Percentiles rank a stretch among this genome's conserved stretches.
Evolutionary conservation across 2,329 filamentous ascomycete species (phyloP).

Genomic region (Zelopaecilomyces penicillatus): DNA sequence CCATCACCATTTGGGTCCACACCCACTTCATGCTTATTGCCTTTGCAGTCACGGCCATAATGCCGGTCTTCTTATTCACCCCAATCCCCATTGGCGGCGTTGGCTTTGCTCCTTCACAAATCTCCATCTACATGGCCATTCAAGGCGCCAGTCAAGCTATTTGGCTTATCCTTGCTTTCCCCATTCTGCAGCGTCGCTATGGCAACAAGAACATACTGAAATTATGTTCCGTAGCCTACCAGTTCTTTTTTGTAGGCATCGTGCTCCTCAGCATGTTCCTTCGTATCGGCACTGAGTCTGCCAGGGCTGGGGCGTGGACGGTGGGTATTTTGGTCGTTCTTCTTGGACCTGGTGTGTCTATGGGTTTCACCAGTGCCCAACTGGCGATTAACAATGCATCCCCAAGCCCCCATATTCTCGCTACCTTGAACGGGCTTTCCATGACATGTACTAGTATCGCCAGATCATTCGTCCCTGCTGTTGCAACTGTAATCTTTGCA

Average conservation of each 20-base stretch:
- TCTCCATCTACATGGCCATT: constrained; percentile 57
- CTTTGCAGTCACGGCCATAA: constrained; percentile 62
- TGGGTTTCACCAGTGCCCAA: constrained; percentile 64
- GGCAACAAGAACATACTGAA: constrained; percentile 60
- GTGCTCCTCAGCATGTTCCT: constrained; percentile 46
- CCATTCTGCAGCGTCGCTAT: constrained; percentile 53
- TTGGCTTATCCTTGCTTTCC: constrained; percentile 66
- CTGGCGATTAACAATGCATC: constrained; percentile 67
- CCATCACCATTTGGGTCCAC: constrained; percentile 57
- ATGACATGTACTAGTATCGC: constrained; percentile 54
- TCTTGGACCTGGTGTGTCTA: constrained; percentile 51
- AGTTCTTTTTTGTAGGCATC: constrained; percentile 52
- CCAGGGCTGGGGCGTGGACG: constrained; percentile 48
- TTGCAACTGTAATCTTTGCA: constrained; percentile 61
- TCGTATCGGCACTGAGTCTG: constrained; percentile 25
- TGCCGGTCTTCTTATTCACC: constrained; percentile 62
- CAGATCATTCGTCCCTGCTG: constrained; percentile 56
- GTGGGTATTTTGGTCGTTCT: constrained; percentile 34
- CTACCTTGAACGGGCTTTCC: constrained; percentile 57
- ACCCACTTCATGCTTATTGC: constrained; percentile 60
- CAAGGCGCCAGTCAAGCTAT: constrained; percentile 58
- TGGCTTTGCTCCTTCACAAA: constrained; percentile 52
- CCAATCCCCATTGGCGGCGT: constrained; percentile 54
- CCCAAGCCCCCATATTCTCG: constrained; percentile 55
- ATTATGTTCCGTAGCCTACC: constrained; percentile 46